phyloP scores from a whole-genome alignment of 164 flowering plant species.

The Piper betle region DNA sequence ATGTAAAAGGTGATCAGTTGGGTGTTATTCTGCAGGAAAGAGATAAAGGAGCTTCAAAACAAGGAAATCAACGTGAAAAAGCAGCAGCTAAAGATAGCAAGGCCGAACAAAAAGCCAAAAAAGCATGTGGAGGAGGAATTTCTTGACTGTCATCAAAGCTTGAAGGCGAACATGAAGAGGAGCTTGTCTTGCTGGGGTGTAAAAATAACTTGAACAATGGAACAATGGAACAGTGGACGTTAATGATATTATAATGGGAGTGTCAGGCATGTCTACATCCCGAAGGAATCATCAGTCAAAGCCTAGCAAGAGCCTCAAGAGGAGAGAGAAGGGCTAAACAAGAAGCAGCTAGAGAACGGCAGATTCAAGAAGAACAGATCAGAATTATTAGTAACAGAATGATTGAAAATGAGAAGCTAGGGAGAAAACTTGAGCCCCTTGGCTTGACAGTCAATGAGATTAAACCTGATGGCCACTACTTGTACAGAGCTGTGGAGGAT shows the following conservation, averaged over 20 bases:
- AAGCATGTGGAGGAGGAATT: slow-evolving; percentile 92
- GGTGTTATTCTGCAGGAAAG: slow-evolving; percentile 39
- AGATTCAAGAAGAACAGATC: slow-evolving; percentile 83
- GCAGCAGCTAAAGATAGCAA: slow-evolving; percentile 96
- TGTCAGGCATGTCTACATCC: slow-evolving; percentile 73
- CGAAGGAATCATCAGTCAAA: slow-evolving; percentile 39
- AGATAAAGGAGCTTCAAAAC: slow-evolving; percentile 58
- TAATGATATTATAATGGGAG: slow-evolving; percentile 61
- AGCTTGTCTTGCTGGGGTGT: slow-evolving; percentile 74
- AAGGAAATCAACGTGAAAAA: slow-evolving; percentile 60
- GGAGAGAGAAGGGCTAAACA: slow-evolving; percentile 74
- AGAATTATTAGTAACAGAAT: slow-evolving; percentile 52
- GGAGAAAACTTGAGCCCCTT: slow-evolving; percentile 62
- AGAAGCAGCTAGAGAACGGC: slow-evolving; percentile 81
- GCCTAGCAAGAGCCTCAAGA: slow-evolving; percentile 60
- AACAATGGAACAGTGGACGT: slow-evolving; percentile 29
- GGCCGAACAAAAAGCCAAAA: slow-evolving; percentile 90
- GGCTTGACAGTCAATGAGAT: slow-evolving; percentile 68
- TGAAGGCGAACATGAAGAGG: slow-evolving; percentile 62
- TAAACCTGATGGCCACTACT: slow-evolving; percentile 92
- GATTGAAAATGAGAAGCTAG: slow-evolving; percentile 56
- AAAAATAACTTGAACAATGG: slow-evolving; percentile 13
- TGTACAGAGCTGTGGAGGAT: slow-evolving; percentile 80
- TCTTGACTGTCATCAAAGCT: slow-evolving; percentile 54
- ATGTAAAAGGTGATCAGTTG: not conserved